Evolutionary conservation across 116 monocot species (phyloP).

Genomic region (Iris pallida): DNA sequence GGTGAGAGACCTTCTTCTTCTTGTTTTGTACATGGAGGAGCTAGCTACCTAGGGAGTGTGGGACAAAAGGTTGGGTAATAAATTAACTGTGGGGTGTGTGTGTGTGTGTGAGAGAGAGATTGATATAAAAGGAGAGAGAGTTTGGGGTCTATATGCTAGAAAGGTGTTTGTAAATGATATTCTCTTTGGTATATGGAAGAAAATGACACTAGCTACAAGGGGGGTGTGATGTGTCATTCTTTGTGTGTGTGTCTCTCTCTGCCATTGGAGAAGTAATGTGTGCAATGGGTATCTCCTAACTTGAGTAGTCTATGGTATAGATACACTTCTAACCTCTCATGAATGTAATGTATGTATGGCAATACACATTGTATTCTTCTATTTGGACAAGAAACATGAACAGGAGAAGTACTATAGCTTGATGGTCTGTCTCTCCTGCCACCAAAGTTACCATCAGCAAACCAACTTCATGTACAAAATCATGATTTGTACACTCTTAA

Average conservation of each 20-base stretch:
- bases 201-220: not conserved
- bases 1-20: not conserved
- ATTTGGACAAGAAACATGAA: not conserved
- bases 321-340: no score
- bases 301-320: not conserved
- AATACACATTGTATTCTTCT: not conserved
- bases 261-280: not conserved
- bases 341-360: no score
- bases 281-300: not conserved
- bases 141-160: no score
- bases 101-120: not conserved
- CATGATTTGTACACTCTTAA: no score
- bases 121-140: no score
- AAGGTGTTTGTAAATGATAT: not conserved
- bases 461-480: no score
- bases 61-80: slow-evolving; percentile 4
- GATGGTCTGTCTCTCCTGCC: not conserved
- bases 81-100: not conserved
- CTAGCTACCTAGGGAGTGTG: not conserved
- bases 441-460: not conserved
- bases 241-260: not conserved
- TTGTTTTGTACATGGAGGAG: not conserved
- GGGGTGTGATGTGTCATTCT: not conserved
- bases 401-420: not conserved
- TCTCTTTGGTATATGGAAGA: not conserved